Evolutionary conservation across 345 rosid species (phyloP), one percentile per base, ranked within the genome.

Genomic region (Xanthoceras sorbifolium): DNA sequence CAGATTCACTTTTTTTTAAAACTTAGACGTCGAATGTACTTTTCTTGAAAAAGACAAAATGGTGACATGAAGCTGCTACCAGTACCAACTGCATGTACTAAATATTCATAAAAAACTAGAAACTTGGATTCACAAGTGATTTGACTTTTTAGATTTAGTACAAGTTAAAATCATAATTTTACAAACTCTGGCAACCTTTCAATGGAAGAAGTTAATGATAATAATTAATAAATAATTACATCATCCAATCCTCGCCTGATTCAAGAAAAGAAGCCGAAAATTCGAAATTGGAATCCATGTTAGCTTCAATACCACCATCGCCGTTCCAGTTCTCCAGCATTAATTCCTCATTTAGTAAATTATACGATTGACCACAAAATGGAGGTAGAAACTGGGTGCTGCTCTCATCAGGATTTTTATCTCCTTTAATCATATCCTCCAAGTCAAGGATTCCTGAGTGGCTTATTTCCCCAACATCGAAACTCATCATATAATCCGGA

Each of bases 231-330:
- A n/a, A n/a, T n/a, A 67, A 67, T 54, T 63, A 77, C 26, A 71
- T 36, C 62, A 52, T 22, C 76, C 76, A 77, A 20, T 81, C 74
- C 7, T 74, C 82, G 29, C 64, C 44, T 9, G 73, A 62, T 57
- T 54, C 75, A 38, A 77, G 52, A 29, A 69, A 50, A 34, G 73
- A 62, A 32, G 29, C 28, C 69, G 69, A 54, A 42, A 69, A 74
- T 78, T 77, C 84, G 52, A 82, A 74, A 46, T 57, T 76, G 9
- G 46, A 69, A 52, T 77, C 73, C 73, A 42, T 36, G 18, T 42
- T 28, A 17, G 62, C 66, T 65, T 40, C 60, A 54, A 54, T 3
- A 22, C 2, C 9, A 34, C 62, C 75, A 62, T 14, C 26, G 10
- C 40, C 15, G 72, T n/a, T 32, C 81, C 77, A 65, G 6, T 42